Evolutionary conservation across 1,139 yeast species (phyloP), one percentile per base, ranked within the genome.

Genomic region (Yamadazyma triangularis): DNA sequence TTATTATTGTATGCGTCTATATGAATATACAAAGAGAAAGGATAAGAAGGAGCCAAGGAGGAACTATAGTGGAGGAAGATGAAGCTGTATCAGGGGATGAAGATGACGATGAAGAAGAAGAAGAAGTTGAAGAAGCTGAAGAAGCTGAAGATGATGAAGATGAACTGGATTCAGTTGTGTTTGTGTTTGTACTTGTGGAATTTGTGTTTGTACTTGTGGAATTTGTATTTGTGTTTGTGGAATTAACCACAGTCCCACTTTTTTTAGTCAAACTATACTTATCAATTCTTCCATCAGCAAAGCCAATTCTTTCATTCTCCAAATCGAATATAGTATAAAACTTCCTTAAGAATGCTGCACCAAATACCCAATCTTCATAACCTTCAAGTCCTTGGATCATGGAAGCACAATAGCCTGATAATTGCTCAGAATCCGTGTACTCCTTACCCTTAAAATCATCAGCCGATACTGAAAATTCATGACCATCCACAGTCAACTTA

Each of bases 311-410:
- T 28, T 58, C 60, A 8, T 64, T 48, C 27, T 67, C 75, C 40
- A 74, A 59, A 44, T 79, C 81, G 42, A 78, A 80, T 8, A 77
- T 73, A 2, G 80, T 67, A 47, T 77, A 79, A 34, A 69, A 77
- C 30, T 67, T 64, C 40, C 70, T 68, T 42, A 80, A 53, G 47
- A 80, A 80, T 3, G 77, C 66, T 20, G 77, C 79, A 4, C 88
- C 88, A 25, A 80, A 56, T 24, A 80, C 60, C 76, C 76, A 68
- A 30, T 53, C 50, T 16, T 46, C 42, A 18, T 18, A 18, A 2
- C 41, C 28, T 28, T 56, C 59, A 8, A 70, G 47, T 12, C 84
- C 86, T 53, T 77, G 84, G 32, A 79, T 66, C 46, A 77, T 78
- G 8, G 83, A 74, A n/a, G 79, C 77, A 57, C 87, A 80, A 48